Percentiles rank a stretch among this genome's conserved stretches.
Conservation (phyloP, 495 filamentous ascomycete genomes). For the Cercophora newfieldiana region DNA sequence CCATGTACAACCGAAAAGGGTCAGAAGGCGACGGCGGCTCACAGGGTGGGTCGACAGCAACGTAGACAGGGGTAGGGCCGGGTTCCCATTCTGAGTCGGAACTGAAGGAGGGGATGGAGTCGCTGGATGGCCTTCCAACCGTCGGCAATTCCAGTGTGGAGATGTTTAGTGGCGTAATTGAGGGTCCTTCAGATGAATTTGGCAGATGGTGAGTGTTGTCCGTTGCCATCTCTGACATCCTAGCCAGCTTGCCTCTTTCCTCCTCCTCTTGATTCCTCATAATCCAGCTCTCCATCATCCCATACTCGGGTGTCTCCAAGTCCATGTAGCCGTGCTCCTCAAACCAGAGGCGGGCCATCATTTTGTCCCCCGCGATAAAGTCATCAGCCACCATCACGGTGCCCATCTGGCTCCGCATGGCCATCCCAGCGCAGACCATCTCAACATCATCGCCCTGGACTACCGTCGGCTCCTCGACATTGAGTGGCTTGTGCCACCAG, state of each 20-base stretch:
- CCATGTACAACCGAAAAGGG: not conserved
- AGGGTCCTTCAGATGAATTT: too few relatives aligned
- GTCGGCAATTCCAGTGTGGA: too few relatives aligned
- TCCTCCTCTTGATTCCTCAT: not conserved
- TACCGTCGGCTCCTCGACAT: slow-evolving; percentile 13
- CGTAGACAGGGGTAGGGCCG: not conserved
- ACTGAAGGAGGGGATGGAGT: not conserved
- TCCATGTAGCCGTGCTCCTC: not conserved
- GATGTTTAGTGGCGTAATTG: too few relatives aligned
- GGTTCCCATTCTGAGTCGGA: not conserved
- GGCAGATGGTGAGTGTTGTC: too few relatives aligned
- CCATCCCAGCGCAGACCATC: not conserved
- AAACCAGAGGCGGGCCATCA: not conserved
- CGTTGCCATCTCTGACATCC: too few relatives aligned
- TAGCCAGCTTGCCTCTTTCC: not conserved
- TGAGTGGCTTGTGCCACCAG: slow-evolving; percentile 23
- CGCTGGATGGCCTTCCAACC: too few relatives aligned
- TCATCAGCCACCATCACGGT: not conserved
- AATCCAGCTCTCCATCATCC: not conserved
- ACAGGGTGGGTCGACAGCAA: not conserved
- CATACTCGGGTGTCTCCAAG: not conserved
- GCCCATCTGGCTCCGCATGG: too few relatives aligned
- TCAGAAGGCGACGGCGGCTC: not conserved
- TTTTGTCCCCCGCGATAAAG: not conserved
- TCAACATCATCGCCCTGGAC: not conserved